Conservation (phyloP, 345 rosid species). For the Sonneratia alba region DNA sequence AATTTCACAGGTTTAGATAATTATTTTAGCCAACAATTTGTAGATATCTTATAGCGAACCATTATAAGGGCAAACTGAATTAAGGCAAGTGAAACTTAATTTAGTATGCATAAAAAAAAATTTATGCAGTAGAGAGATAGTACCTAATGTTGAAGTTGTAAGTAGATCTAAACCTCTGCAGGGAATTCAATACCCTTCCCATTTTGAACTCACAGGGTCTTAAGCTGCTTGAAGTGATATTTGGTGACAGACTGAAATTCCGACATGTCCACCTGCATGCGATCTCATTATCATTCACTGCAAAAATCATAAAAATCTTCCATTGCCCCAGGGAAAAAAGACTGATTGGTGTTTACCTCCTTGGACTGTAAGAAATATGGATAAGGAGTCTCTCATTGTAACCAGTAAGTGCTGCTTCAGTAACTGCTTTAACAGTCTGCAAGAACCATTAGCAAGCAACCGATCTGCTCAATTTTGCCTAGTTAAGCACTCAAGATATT, state of each 20-base stretch:
- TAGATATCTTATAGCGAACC: not conserved
- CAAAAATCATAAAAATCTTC: not conserved
- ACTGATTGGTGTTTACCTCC: slow-evolving; percentile 39
- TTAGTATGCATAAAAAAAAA: not conserved
- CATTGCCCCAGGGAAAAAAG: not conserved
- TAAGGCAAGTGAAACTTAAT: not conserved
- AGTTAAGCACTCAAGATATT: not conserved
- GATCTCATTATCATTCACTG: slow-evolving; percentile 7
- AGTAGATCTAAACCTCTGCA: slow-evolving; percentile 62
- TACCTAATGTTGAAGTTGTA: slow-evolving; percentile 78
- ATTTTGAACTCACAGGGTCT: slow-evolving; percentile 86
- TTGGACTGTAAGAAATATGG: slow-evolving; percentile 81
- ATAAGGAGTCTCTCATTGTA: slow-evolving; percentile 56
- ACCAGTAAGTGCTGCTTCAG: slow-evolving; percentile 51
- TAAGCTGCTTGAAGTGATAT: slow-evolving; percentile 56
- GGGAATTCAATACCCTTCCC: slow-evolving; percentile 65
- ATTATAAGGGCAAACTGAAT: not conserved
- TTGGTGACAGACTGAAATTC: slow-evolving; percentile 46
- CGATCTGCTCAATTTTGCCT: not conserved
- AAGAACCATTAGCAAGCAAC: slow-evolving; percentile 15
- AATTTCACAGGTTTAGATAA: not conserved
- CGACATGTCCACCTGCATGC: slow-evolving; percentile 75
- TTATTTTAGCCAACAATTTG: not conserved
- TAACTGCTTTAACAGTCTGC: slow-evolving; percentile 66
- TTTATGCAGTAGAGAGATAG: not conserved